Base-by-base conservation (phyloP, 345 rosid genomes). In the Lepidium aucheri region DNA sequence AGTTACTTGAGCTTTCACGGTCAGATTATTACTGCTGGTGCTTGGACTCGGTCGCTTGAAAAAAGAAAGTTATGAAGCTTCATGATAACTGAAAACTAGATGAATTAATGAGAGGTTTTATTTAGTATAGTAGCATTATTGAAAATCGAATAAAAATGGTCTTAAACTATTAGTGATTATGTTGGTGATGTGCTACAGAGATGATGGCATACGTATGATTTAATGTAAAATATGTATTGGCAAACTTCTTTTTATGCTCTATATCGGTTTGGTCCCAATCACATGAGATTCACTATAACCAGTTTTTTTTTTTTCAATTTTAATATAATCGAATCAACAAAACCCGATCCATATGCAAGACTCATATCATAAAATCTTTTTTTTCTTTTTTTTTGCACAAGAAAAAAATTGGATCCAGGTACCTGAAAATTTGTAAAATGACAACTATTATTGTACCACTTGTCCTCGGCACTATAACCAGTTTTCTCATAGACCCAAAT, bases 11-110 rank as follows among this genome's bases (percentile, higher is more conserved):
- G 3, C 79, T 86, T 36, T 91, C 98, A 28, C 80, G 83, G 65
- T 84, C 96, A 8, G 94, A 91, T 39, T 91, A 82, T 68, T 85
- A 88, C 71, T 91, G 98, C 8, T 91, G 98, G 96, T 91, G 98
- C 75, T 63, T 91, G 74, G 98, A 91, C 54, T 80, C 86, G 7
- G 9, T 53, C 16, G 33, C 68, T 40, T 69, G 28, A 69, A 36
- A 14, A n/a, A 13, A 26, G 1, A 65, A 41, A 43, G 6, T 43
- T 66, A 53, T 33, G 16, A 7, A 40, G 40, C 41, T 8, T 30
- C 33, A 36, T 50, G 9, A 53, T 52, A 41, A 41, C 9, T 32
- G 16, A 42, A 6, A 30, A 17, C 42, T 17, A 41, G 0, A 65
- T 40, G 20, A 3, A 14, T 28, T 26, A 26, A 26, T 24, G 34